A percentile compares a stretch with the other conserved stretches of the same genome.
phyloP scores from a whole-genome alignment of 2,329 filamentous ascomycete genomes.

The Scolecobasidium constrictum region DNA sequence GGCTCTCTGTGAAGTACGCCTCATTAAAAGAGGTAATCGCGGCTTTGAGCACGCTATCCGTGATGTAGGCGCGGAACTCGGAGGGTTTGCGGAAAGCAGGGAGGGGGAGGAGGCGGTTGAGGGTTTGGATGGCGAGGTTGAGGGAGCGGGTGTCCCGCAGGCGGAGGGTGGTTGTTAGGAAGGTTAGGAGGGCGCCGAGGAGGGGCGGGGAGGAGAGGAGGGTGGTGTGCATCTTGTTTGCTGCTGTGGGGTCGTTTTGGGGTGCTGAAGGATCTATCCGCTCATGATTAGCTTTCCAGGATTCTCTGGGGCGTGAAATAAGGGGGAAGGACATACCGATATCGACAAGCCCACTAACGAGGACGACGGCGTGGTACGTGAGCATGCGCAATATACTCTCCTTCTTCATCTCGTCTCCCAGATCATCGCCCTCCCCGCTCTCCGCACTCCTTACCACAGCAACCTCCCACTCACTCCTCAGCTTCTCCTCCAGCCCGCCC shows the following conservation, averaged over 20 bases:
- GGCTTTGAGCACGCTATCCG: constrained; percentile 75
- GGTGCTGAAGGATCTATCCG: constrained; percentile 18
- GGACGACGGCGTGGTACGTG: constrained; percentile 82
- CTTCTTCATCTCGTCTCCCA: constrained; percentile 95
- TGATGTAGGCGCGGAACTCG: constrained; percentile 59
- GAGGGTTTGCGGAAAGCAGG: constrained; percentile 23
- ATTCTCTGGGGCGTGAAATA: background rate
- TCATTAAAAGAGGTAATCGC: constrained; percentile 88
- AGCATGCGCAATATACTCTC: constrained; percentile 91
- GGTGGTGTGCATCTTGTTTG: constrained; percentile 61
- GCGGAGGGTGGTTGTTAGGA: constrained; percentile 80
- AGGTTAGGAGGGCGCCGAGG: constrained; percentile 79
- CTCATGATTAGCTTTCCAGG: background rate
- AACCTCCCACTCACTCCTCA: constrained; percentile 75
- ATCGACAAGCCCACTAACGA: constrained; percentile 72
- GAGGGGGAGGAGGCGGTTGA: constrained; percentile 37
- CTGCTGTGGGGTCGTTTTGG: constrained; percentile 24
- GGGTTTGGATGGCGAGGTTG: constrained; percentile 72
- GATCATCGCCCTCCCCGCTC: constrained; percentile 58
- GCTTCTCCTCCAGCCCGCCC: constrained; percentile 75
- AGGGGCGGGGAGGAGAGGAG: constrained; percentile 68
- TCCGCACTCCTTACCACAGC: constrained; percentile 45
- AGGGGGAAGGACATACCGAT: background rate
- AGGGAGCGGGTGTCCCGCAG: constrained; percentile 87
- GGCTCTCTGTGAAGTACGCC: constrained; percentile 90